Evolutionary conservation across 139 green algal species (phyloP).

Genomic region (Closterium sp.): DNA sequence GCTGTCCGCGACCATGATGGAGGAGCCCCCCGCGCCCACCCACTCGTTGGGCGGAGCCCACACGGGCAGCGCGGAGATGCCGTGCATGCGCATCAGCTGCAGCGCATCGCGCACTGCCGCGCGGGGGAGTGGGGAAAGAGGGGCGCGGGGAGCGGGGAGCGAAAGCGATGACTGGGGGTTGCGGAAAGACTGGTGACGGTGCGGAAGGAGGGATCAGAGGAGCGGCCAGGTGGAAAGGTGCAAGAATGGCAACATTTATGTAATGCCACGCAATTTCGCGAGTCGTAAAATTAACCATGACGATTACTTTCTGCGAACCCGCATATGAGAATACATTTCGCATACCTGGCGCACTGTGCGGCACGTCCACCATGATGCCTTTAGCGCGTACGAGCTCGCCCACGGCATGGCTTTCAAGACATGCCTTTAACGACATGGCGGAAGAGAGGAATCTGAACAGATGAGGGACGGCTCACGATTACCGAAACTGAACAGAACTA

Average conservation of each 20-base stretch:
- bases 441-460: neutral
- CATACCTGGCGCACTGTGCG: neutral
- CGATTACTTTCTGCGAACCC: too few relatives aligned
- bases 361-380: neutral
- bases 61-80: slow-evolving; percentile 23
- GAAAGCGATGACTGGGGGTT: neutral
- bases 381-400: neutral
- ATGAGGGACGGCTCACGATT: neutral
- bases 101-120: neutral
- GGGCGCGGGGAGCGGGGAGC: too few relatives aligned
- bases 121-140: neutral
- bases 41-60: slow-evolving; percentile 24
- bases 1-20: neutral
- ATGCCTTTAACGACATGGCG: neutral
- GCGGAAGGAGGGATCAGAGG: neutral
- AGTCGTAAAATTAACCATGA: too few relatives aligned
- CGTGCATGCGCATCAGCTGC: slow-evolving; percentile 18
- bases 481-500: neutral
- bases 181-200: neutral
- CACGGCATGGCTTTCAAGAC: neutral
- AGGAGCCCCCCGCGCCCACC: slow-evolving; percentile 26
- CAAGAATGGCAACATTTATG: too few relatives aligned
- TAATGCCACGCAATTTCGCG: too few relatives aligned
- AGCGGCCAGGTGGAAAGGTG: too few relatives aligned
- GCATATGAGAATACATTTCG: neutral